Evolutionary conservation across 1,284 basidiomycete genomes (phyloP).

Genomic region (Sanghuangporus weigelae): DNA sequence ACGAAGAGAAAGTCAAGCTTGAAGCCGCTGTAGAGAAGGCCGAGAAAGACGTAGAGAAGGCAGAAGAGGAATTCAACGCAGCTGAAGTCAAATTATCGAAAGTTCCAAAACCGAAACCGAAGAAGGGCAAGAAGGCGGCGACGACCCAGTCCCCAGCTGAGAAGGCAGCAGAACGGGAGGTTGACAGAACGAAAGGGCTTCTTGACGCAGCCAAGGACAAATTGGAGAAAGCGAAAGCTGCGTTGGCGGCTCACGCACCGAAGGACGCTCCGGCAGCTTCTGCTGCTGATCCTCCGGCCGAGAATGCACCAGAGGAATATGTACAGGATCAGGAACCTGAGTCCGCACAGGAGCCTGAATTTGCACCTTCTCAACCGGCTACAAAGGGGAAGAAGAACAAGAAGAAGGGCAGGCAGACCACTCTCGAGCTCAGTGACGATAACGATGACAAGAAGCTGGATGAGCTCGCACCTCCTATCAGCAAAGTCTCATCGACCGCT

Average conservation of each 20-base stretch:
- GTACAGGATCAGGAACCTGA: background rate
- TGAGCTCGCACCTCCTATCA: background rate
- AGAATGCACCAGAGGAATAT: background rate
- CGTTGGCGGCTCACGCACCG: background rate
- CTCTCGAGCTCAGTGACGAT: too few relatives aligned
- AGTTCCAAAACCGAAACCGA: constrained; percentile 1
- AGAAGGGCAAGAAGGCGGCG: background rate
- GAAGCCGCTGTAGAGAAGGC: constrained; percentile 4
- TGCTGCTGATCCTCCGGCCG: background rate
- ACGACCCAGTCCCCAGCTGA: background rate
- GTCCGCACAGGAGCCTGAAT: background rate
- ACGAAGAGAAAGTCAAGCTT: constrained; percentile 6
- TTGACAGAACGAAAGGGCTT: background rate
- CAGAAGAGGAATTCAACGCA: constrained; percentile 1
- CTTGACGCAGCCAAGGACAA: background rate
- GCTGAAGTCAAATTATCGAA: constrained; percentile 5
- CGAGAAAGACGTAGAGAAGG: background rate
- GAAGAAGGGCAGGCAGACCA: too few relatives aligned
- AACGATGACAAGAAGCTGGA: too few relatives aligned
- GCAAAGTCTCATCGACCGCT: background rate
- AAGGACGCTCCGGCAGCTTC: background rate
- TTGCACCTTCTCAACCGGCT: too few relatives aligned
- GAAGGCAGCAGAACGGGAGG: constrained; percentile 1
- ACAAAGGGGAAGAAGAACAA: too few relatives aligned
- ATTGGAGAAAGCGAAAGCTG: background rate